Percentiles rank a stretch among this genome's conserved stretches.
These are phyloP conservation scores for Penicillium sp. DNA, from an alignment of 2,329 filamentous ascomycete genomes.

Conservation along the genomic window DNA sequence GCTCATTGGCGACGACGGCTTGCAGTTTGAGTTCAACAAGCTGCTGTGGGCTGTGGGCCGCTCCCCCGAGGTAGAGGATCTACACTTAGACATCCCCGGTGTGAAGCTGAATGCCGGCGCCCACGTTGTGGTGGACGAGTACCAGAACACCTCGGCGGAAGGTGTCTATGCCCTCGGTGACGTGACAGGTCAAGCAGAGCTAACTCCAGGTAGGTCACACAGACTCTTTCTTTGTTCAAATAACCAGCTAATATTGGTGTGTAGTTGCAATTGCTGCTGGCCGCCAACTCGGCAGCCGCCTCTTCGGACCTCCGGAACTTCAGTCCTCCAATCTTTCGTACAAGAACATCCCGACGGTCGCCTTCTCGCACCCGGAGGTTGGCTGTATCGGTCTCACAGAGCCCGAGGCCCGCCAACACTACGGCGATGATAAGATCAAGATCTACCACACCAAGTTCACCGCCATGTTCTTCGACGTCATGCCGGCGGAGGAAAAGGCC, in stretches of 20 bases:
- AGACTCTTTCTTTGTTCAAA: background rate
- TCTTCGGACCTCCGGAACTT: conserved; percentile 49
- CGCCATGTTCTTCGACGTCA: conserved; percentile 50
- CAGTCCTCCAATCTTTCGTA: conserved; percentile 48
- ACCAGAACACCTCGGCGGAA: conserved; percentile 50
- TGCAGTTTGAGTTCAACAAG: conserved; percentile 49
- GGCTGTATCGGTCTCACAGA: conserved; percentile 52
- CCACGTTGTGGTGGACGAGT: conserved; percentile 50
- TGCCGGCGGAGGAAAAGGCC: conserved; percentile 49
- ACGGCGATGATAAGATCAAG: conserved; percentile 52
- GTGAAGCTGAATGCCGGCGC: conserved; percentile 43
- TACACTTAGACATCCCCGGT: conserved; percentile 44
- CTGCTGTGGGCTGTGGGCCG: conserved; percentile 53
- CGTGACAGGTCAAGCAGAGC: conserved; percentile 51
- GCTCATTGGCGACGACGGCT: conserved; percentile 44
- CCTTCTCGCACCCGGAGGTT: conserved; percentile 53
- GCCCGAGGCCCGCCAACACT: conserved; percentile 47
- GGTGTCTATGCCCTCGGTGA: conserved; percentile 54
- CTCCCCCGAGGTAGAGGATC: conserved; percentile 44
- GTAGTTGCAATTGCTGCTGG: conserved; percentile 54
- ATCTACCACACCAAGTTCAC: conserved; percentile 51
- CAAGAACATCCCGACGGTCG: conserved; percentile 53
- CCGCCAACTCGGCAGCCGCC: conserved; percentile 49
- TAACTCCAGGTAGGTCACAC: conserved; percentile 48
- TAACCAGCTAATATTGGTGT: background rate